phyloP scores from a whole-genome alignment of 495 filamentous ascomycete genomes.

The Cenococcum geophilum region DNA sequence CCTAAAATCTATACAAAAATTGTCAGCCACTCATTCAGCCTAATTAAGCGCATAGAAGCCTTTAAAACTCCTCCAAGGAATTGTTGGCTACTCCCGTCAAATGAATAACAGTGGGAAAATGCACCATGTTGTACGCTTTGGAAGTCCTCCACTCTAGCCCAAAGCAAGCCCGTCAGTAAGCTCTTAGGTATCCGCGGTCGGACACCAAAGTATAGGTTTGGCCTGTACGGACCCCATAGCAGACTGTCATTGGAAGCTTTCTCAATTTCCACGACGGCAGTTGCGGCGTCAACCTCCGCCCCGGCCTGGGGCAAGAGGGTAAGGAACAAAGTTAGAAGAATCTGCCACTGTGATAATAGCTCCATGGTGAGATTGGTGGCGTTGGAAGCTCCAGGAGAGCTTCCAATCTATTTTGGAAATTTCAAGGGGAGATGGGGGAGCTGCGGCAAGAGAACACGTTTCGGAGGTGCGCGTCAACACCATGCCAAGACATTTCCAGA shows the following conservation, averaged over 20 bases:
- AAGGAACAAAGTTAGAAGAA: neutral
- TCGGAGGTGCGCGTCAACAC: conserved; percentile 5
- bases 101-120: conserved; percentile 32
- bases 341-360: neutral
- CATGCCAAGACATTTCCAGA: neutral
- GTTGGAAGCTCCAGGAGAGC: conserved; percentile 1
- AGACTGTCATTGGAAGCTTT: conserved; percentile 71
- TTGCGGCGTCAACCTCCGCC: conserved; percentile 5
- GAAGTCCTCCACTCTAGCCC: conserved; percentile 82
- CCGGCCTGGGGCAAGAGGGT: neutral
- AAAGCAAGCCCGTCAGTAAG: conserved; percentile 77
- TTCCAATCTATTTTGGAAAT: neutral
- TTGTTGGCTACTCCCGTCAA: neutral
- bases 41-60: conserved; percentile 3
- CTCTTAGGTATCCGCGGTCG: conserved; percentile 82
- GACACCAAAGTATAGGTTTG: conserved; percentile 93
- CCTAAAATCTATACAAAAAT: conserved; percentile 60
- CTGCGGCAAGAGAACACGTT: conserved; percentile 9
- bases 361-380: neutral
- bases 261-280: conserved; percentile 32
- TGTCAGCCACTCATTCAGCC: neutral
- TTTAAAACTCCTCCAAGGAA: neutral
- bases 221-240: conserved; percentile 93
- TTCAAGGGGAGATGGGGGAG: neutral
- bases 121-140: conserved; percentile 69